Evolutionary conservation across 2,329 filamentous ascomycete genomes (phyloP), one percentile per base, ranked within the genome.

Genomic region (Bipolaris zeicola): DNA sequence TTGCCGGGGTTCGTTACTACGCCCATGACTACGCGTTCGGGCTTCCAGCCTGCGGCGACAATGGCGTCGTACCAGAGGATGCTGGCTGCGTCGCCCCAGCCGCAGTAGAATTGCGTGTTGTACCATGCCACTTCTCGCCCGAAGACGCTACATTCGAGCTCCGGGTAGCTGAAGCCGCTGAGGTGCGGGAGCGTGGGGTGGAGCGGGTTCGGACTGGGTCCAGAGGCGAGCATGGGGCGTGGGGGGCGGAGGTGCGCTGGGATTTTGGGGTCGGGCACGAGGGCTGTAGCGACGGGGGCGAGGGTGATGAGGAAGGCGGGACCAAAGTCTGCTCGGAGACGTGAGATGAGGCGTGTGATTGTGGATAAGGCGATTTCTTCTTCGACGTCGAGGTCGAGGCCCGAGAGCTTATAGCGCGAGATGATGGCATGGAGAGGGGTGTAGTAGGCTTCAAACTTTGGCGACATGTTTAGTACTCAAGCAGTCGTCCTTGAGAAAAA

Each of bases 71-170:
- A 85, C 67, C 79, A 81, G 20, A 72, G 68, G 2, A 80, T 80
- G 13, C 74, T 81, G 26, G 81, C 78, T 1, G 87, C 85, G 46
- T 87, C 86, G 7, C 91, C 91, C 88, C 91, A 97, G 1, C 92
- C 92, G 70, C 90, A 95, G 81, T 97, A 97, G 76, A 96, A 96
- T 71, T 97, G 93, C 5, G 89, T 83, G 71, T 96, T 96, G 75
- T 96, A 96, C 86, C 92, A 97, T 2, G 83, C 82, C 26, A 96
- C 89, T 41, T 88, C 70, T 16, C 55, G 53, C 3, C 70, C 75
- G 6, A 60, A 65, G 3, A 66, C 61, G 37, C 70, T 71, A 44
- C 67, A 72, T 72, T 96, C 91, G 2, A 97, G 82, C 10, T 87
- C 81, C 42, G 86, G 82, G 75, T 96, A 96, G 72, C 87, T 84